Conservation (phyloP, 805 yeast species). For the Lachancea meyersii region DNA sequence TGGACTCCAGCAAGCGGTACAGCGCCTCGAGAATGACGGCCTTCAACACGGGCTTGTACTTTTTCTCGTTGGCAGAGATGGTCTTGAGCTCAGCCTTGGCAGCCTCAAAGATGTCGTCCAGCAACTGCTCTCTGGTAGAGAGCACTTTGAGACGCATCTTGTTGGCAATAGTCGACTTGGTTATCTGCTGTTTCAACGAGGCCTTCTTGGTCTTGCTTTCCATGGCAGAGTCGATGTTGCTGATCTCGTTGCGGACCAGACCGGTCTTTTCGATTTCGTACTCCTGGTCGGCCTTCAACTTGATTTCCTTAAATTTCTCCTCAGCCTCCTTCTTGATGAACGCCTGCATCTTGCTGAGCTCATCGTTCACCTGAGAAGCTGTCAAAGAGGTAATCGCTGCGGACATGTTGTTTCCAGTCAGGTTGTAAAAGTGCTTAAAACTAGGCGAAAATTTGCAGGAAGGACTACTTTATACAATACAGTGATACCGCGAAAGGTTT, state of each 20-base stretch:
- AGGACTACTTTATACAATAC: no score
- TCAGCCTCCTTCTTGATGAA: conserved; percentile 99
- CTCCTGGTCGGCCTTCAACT: conserved; percentile 95
- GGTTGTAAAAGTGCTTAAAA: neutral
- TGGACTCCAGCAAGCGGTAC: conserved; percentile 65
- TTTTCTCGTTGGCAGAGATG: conserved; percentile 46
- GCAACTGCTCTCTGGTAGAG: conserved; percentile 74
- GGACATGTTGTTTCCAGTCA: conserved; percentile 30
- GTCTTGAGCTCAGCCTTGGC: conserved; percentile 59
- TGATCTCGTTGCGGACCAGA: conserved; percentile 86
- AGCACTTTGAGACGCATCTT: conserved; percentile 89
- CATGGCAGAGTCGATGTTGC: conserved; percentile 75
- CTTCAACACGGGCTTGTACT: conserved; percentile 63
- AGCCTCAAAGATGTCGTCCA: conserved; percentile 65
- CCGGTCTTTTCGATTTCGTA: conserved; percentile 96
- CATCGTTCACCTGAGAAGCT: conserved; percentile 73
- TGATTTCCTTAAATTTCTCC: conserved; percentile 95
- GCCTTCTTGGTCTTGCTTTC: conserved; percentile 87
- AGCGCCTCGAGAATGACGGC: conserved; percentile 77
- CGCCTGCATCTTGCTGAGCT: conserved; percentile 95
- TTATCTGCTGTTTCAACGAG: conserved; percentile 86
- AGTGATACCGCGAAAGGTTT: no score
- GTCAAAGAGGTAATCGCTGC: conserved; percentile 33
- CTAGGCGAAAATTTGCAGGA: neutral
- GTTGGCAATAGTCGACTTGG: conserved; percentile 91